Evolutionary conservation across 148 eudicot species (phyloP).

Genomic region (Dysphania ambrosioides): DNA sequence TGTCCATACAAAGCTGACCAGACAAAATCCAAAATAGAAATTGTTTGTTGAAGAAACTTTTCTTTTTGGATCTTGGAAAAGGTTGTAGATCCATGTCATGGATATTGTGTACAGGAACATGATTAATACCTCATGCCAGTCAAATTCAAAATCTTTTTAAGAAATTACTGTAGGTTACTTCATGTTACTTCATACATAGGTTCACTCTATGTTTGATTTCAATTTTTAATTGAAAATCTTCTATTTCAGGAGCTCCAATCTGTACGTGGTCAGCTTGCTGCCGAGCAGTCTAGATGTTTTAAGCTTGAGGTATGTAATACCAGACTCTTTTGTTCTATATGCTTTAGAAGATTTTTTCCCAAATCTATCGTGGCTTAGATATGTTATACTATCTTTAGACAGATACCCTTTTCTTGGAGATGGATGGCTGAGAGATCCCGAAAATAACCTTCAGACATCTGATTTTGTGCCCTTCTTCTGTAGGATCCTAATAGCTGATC

Average conservation of each 20-base stretch:
- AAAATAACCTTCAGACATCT: not conserved
- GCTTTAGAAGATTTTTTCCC: no score
- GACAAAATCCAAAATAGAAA: no score
- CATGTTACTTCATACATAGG: not conserved
- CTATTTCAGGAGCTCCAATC: conserved; percentile 92
- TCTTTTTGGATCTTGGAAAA: not conserved
- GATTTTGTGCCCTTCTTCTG: not conserved
- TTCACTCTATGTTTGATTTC: not conserved
- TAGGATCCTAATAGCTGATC: not conserved
- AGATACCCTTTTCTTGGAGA: not conserved
- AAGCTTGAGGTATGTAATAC: conserved; percentile 76
- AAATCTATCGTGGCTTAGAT: not conserved
- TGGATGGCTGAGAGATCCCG: not conserved
- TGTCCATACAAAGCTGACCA: not conserved
- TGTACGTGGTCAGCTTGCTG: conserved; percentile 88
- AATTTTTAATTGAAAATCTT: conserved; percentile 6
- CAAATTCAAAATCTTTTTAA: not conserved
- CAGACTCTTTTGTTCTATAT: not conserved
- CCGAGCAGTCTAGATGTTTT: conserved; percentile 98
- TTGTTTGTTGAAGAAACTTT: no score
- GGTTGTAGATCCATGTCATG: not conserved
- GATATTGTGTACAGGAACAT: not conserved
- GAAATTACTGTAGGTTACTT: no score
- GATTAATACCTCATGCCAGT: not conserved
- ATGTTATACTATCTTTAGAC: not conserved